Evolutionary conservation across 139 green algal species (phyloP), one percentile per base, ranked within the genome.

Genomic region (Volvox africanus): DNA sequence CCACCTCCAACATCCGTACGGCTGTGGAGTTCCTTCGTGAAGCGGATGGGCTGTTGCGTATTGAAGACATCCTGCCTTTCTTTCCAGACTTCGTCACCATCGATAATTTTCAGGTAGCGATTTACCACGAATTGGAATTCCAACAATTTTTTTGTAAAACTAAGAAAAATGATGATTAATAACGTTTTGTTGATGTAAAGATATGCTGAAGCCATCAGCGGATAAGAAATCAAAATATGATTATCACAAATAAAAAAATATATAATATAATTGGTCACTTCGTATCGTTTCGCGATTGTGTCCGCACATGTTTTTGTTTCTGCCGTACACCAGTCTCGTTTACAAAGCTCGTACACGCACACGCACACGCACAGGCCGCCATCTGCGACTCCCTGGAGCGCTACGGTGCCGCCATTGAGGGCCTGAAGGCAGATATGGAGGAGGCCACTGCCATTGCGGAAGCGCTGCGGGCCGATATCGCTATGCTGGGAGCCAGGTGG

Each of bases 61-160:
- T 99, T 33, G 98, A 99, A 92, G 98, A 99, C 95, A 95, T 99
- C 55, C 95, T 99, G 68, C 98, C 98, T 0, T 97, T 99, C 82
- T 99, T 99, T 93, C 98, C 98, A 1, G 97, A 99, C 90, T 99
- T 99, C 95, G 96, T 98, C 33, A 95, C 97, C 61, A 99, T 99
- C 33, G 98, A 99, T 80, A 95, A 97, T 88, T 99, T 99, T 94
- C 98, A 99, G 92, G 92, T 89, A 61, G 44, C 44, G 44, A 9
- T 9, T 55, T 55, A 55, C 9, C 5, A 55, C n/a, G n/a, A n/a
- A n/a, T n/a, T n/a, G n/a, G n/a, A n/a, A n/a, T n/a, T n/a, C n/a
- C n/a, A 55, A 55, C 9, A 9, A 55, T 9, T 55, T 55, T 9
- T 55, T 14, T 9, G 44, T 14, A 55, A 14, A 55, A 55, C 5